Base-by-base conservation (phyloP, 768 basidiomycete genomes). In the Albatrellus ellisii region DNA sequence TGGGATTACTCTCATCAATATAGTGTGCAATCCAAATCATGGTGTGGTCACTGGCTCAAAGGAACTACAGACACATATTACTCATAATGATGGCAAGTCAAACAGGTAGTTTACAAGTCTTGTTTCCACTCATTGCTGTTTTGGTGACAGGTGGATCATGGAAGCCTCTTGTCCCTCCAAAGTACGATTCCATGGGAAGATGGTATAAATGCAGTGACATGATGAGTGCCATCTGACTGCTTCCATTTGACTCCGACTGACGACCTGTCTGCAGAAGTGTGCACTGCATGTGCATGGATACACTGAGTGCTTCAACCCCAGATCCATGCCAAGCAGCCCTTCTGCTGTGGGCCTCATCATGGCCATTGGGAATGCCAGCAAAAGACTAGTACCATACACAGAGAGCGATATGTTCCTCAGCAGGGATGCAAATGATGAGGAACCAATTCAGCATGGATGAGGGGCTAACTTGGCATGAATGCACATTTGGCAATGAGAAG, bases 361-460 rank as follows among this genome's bases (percentile, higher is more conserved):
- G 73, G 95, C 84, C 1, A 91, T 97, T 34, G 95, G 95, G 6
- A 98, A 89, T 52, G 92, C 98, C 11, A 95, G 95, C 29, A 82
- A 89, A 47, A 56, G 63, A 1, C 73, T 99, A 2, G 77, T 74
- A 0, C 64, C 77, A 0, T 99, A 99, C 62, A 70, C 67, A 3
- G 84, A 97, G 24, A 79, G 80, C 46, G 94, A 98, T 58, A 95
- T 91, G 2, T 98, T 95, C 79, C 71, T 98, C 31, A 89, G 87
- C 43, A 87, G 95, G 4, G 89, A 99, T 52, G 95, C 77, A 32
- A 97, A 98, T 59, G 95, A 99, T 58, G 94, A 98, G 57, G 82
- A 82, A 45, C 75, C 91, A 0, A 92, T 98, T 79, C 63, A 88
- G 87, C 43, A 86, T 79, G 8, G 77, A 99, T 55, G 89, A 98